Conservation (phyloP, 2,329 filamentous ascomycete species). For the Orbilia brochopaga region DNA sequence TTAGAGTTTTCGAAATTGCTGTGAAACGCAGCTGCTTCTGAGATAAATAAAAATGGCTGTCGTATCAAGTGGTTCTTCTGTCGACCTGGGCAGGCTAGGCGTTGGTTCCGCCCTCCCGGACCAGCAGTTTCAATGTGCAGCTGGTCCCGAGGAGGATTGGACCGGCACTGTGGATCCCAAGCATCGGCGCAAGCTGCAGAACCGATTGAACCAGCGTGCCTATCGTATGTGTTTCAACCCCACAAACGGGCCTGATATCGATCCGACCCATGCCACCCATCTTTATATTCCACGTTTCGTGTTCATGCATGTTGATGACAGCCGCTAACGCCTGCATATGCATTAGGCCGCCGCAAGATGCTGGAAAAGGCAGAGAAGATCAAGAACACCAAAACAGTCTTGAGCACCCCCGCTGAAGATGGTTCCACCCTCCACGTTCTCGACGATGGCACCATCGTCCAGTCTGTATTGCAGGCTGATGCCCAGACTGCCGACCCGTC, state of each 20-base stretch:
- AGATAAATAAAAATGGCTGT: conserved; percentile 29
- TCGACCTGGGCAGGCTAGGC: conserved; percentile 41
- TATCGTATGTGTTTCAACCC: conserved; percentile 40
- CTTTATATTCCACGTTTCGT: conserved; percentile 9
- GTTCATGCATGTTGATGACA: conserved; percentile 47
- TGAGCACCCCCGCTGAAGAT: conserved; percentile 4
- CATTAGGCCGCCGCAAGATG: conserved; percentile 48
- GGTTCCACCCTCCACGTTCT: conserved; percentile 11
- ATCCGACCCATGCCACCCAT: conserved; percentile 1
- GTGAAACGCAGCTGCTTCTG: conserved; percentile 14
- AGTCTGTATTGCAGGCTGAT: conserved; percentile 27
- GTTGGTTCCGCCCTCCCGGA: conserved; percentile 49
- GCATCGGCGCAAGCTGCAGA: conserved; percentile 53
- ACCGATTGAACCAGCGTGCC: conserved; percentile 54
- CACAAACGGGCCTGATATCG: conserved; percentile 1
- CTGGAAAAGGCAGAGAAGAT: conserved; percentile 46
- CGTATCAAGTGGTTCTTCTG: conserved; percentile 42
- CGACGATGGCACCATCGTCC: conserved; percentile 25
- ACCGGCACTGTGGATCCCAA: conserved; percentile 52
- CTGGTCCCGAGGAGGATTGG: conserved; percentile 54
- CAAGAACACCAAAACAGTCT: conserved; percentile 37
- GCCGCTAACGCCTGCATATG: conserved; percentile 34
- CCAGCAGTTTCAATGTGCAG: conserved; percentile 47
- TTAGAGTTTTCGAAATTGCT: background rate
- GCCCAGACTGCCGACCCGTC: background rate